Evolutionary conservation across 352 stramenopile genomes (phyloP).

Genomic region (Thalassiosira hispida): DNA sequence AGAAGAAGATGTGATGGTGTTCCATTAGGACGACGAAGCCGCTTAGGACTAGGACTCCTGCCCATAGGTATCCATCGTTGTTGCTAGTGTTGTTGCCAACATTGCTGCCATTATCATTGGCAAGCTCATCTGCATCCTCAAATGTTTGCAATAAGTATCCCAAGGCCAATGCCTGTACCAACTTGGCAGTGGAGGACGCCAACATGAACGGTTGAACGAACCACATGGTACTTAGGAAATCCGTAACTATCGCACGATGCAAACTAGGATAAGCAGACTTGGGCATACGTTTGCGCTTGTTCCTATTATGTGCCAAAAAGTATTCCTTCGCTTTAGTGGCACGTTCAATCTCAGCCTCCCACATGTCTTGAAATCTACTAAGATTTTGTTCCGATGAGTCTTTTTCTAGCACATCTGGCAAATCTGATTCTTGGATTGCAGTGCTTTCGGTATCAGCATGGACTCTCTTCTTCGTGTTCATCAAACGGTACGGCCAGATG

Average conservation of each 20-base stretch:
- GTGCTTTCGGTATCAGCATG: not conserved
- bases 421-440: constrained; percentile 51
- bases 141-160: constrained; percentile 72
- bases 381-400: constrained; percentile 61
- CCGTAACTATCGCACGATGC: constrained; percentile 49
- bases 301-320: not conserved
- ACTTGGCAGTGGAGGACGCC: constrained; percentile 21
- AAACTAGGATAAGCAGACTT: constrained; percentile 43
- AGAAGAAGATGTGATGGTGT: constrained; percentile 81
- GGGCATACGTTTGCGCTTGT: not conserved
- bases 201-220: constrained; percentile 61
- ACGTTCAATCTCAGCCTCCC: constrained; percentile 56
- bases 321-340: constrained; percentile 20
- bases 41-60: constrained; percentile 51
- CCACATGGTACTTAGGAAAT: constrained; percentile 66
- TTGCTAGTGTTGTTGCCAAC: not conserved
- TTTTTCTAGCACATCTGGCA: constrained; percentile 58
- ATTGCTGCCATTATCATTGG: not conserved
- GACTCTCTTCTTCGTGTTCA: constrained; percentile 40
- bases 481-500: constrained; percentile 67
- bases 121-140: constrained; percentile 12
- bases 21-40: constrained; percentile 69
- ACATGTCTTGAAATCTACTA: constrained; percentile 59
- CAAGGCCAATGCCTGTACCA: constrained; percentile 63
- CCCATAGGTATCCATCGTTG: constrained; percentile 55